A percentile compares a stretch with the other conserved stretches of the same genome.
phyloP scores from a whole-genome alignment of 192 early-diverging fungal genomes.

The Coemansia sp. region DNA sequence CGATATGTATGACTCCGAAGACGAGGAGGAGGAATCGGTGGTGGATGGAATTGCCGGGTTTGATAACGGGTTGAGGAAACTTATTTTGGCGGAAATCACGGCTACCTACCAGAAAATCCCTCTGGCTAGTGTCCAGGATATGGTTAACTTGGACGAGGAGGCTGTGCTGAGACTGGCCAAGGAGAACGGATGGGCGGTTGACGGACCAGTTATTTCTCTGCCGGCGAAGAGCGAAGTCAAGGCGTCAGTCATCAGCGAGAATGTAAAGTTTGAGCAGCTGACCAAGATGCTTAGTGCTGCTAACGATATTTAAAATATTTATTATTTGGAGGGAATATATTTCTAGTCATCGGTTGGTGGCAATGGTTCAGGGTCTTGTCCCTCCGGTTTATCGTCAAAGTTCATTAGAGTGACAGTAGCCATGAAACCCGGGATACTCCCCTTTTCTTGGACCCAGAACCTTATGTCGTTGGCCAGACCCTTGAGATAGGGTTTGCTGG shows the following conservation, averaged over 20 bases:
- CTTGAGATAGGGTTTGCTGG: conserved; percentile 63
- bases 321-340: conserved; percentile 2
- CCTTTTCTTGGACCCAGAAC: conserved; percentile 69
- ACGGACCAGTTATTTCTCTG: conserved; percentile 62
- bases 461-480: conserved; percentile 60
- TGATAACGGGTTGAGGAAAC: conserved; percentile 70
- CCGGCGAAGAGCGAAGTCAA: conserved; percentile 80
- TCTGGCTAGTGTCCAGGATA: conserved; percentile 58
- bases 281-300: conserved; percentile 57
- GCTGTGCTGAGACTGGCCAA: conserved; percentile 63
- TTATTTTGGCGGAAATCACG: conserved; percentile 72
- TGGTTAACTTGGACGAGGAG: conserved; percentile 70
- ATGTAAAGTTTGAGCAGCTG: conserved; percentile 77
- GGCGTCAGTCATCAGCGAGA: conserved; percentile 83
- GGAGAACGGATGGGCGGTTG: conserved; percentile 66
- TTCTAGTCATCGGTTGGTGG: background rate
- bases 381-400: conserved; percentile 48
- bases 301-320: conserved; percentile 35
- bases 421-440: conserved; percentile 82
- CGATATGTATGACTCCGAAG: conserved; percentile 52
- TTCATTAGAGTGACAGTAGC: conserved; percentile 71
- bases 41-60: conserved; percentile 70
- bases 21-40: conserved; percentile 59
- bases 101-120: conserved; percentile 85
- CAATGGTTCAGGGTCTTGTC: background rate